Base-by-base conservation (phyloP, 345 rosid genomes). In the Aquilaria yunnanensis region DNA sequence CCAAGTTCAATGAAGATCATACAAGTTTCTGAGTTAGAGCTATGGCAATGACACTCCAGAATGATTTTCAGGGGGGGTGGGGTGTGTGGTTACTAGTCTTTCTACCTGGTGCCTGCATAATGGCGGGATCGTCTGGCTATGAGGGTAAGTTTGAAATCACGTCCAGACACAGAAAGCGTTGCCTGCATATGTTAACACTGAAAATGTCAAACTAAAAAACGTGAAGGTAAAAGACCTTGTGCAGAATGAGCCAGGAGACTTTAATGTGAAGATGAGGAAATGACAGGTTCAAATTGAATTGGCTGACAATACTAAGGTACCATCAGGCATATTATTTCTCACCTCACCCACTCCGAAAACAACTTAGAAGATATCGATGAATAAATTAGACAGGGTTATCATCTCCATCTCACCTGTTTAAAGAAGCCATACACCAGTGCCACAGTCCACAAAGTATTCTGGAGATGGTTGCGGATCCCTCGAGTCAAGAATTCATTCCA, bases 101-200 rank as follows among this genome's bases (percentile, higher is more conserved):
- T 79, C 47, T 78, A 94, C 99, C 99, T 86, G 68, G 92, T 90
- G 61, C 99, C 99, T 72, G 99, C 99, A 75, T 77, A 90, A 81
- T 90, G 93, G 32, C 99, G 92, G 55, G 99, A 94, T 46, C 99
- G 96, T 74, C 97, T 90, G n/a, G 97, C 95, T 69, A 94, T 88
- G 50, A 94, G 85, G 52, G 97, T 86, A 60, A 94, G 80, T 63
- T 75, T 87, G 70, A 90, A 80, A 67, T 82, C 83, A 60, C 93
- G 81, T 70, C 96, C 99, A 66, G 86, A 82, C 55, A 80, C 81
- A 70, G 87, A 81, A 62, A 88, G 83, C 11, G 86, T 69, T 63
- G 76, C 86, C 99, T 94, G 34, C 67, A 77, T 3, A 6, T 34
- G 41, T 60, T 74, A 79, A 79, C 31, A 70, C 4, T 41, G 65